These are phyloP conservation scores for Pestalotiopsis sp. DNA, from an alignment of 2,329 filamentous ascomycete species.

Conservation along the genomic window DNA sequence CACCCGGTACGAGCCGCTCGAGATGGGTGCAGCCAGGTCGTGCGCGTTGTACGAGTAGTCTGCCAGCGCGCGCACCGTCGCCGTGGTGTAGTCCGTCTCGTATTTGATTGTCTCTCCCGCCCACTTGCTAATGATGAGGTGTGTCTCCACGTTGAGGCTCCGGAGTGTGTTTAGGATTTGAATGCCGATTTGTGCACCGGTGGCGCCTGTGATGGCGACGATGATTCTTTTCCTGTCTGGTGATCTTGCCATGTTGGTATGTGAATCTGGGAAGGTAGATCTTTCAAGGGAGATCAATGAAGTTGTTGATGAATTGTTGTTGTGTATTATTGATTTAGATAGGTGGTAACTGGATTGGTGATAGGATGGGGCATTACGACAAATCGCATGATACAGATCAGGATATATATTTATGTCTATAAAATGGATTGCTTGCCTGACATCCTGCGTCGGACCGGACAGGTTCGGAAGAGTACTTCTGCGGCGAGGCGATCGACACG, in stretches of 20 bases:
- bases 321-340: not conserved
- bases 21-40: constrained; percentile 46
- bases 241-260: not conserved
- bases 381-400: not conserved
- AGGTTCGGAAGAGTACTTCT: not conserved
- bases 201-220: constrained; percentile 52
- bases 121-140: constrained; percentile 51
- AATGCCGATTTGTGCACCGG: constrained; percentile 45
- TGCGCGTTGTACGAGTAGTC: constrained; percentile 38
- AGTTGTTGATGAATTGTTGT: not conserved
- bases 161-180: constrained; percentile 41
- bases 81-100: constrained; percentile 41
- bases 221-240: constrained; percentile 33
- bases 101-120: constrained; percentile 48
- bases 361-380: not conserved
- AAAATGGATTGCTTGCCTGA: not conserved
- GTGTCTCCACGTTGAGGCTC: constrained; percentile 45
- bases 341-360: not conserved
- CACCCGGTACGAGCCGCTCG: constrained; percentile 44
- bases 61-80: constrained; percentile 38
- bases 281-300: not conserved
- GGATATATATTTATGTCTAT: not conserved
- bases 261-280: not conserved
- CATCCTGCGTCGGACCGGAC: not conserved
- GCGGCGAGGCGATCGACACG: not conserved